These are phyloP conservation scores for Termitomyces sp. DNA, from an alignment of 768 basidiomycete species.

Conservation along the genomic window DNA sequence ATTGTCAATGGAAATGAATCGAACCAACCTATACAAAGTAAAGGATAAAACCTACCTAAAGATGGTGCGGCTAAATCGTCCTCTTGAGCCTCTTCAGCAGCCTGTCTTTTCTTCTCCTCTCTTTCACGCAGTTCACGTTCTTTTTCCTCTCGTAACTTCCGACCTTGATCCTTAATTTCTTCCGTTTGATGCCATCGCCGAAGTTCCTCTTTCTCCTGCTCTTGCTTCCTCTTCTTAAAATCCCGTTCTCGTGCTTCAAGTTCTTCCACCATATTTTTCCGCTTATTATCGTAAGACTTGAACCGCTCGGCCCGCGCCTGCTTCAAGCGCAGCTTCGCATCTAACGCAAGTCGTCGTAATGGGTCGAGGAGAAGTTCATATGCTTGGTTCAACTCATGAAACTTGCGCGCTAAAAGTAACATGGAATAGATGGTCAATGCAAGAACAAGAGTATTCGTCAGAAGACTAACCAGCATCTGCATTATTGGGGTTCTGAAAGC, in stretches of 20 bases:
- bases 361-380: constrained; percentile 83
- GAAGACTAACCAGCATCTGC: constrained; percentile 62
- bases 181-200: constrained; percentile 60
- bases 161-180: constrained; percentile 72
- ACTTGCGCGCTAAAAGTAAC: constrained; percentile 54
- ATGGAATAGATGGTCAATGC: background rate
- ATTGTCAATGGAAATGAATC: background rate
- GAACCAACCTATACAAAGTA: constrained; percentile 5
- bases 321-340: constrained; percentile 72
- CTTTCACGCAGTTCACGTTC: constrained; percentile 47
- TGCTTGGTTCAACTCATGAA: constrained; percentile 80
- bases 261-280: constrained; percentile 72
- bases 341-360: constrained; percentile 70
- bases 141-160: constrained; percentile 62
- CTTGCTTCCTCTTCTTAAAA: constrained; percentile 67
- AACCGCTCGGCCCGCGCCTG: constrained; percentile 70
- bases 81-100: constrained; percentile 26
- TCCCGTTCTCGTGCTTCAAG: constrained; percentile 75
- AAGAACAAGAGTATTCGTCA: background rate
- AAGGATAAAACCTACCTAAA: constrained; percentile 36
- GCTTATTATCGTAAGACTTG: constrained; percentile 65
- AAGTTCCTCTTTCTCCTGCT: constrained; percentile 57
- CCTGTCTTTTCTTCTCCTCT: constrained; percentile 37
- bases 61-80: constrained; percentile 54
- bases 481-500: constrained; percentile 68